Conservation (phyloP, 108 stramenopile genomes). For the Cyclotella choctawhatcheeana region DNA sequence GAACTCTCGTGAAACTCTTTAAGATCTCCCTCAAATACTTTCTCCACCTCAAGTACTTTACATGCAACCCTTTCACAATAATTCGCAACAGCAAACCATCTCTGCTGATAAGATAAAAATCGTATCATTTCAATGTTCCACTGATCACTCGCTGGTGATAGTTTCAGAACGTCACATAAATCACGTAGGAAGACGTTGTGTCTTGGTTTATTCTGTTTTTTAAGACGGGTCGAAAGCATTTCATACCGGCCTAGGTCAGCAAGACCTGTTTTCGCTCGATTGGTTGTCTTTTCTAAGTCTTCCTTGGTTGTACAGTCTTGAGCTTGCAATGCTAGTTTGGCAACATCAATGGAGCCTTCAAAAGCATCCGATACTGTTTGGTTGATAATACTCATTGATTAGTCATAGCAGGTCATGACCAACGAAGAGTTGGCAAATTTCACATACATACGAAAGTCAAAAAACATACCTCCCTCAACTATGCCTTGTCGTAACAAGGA, state of each 20-base stretch:
- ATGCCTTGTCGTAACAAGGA: conserved; percentile 31
- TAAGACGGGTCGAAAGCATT: neutral
- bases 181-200: conserved; percentile 9
- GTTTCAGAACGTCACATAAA: conserved; percentile 15
- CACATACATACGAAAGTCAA: no score
- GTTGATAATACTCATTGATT: no score
- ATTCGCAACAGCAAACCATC: conserved; percentile 50
- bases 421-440: no score
- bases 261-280: conserved; percentile 15
- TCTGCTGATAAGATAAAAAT: conserved; percentile 9
- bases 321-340: conserved; percentile 25
- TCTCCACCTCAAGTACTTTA: conserved; percentile 19
- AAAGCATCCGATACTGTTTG: conserved; percentile 35
- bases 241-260: conserved; percentile 4
- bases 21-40: conserved; percentile 34
- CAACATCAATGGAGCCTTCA: conserved; percentile 27
- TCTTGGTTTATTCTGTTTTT: conserved; percentile 1
- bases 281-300: neutral
- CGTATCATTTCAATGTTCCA: conserved; percentile 31
- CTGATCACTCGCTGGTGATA: conserved; percentile 30
- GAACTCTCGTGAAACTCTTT: conserved; percentile 17
- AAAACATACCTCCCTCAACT: conserved; percentile 17
- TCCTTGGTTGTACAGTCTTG: neutral
- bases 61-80: conserved; percentile 45
- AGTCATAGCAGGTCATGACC: no score